These are phyloP conservation scores for Arthrobotrys conoides DNA, from an alignment of 2,329 filamentous ascomycete species.

Conservation along the genomic window DNA sequence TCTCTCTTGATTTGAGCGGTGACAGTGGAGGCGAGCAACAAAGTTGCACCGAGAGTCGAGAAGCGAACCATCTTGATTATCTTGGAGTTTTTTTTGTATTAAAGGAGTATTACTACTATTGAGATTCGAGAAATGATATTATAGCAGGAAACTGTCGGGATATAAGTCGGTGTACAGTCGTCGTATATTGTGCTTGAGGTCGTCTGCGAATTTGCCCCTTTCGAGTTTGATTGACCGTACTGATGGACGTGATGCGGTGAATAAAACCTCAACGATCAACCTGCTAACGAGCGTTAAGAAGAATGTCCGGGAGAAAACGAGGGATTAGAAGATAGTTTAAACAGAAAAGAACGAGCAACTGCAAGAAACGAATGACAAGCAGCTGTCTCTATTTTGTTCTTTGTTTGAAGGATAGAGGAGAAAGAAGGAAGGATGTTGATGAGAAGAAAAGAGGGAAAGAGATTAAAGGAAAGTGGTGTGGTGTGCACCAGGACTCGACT, in stretches of 20 bases:
- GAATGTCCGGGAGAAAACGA: conserved; percentile 34
- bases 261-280: conserved; percentile 42
- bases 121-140: neutral
- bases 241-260: neutral
- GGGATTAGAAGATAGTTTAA: conserved; percentile 41
- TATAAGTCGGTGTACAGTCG: too few relatives aligned
- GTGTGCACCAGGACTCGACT: conserved; percentile 34
- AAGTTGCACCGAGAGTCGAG: conserved; percentile 39
- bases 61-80: conserved; percentile 49
- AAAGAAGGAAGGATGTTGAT: conserved; percentile 12
- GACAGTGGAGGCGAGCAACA: conserved; percentile 42
- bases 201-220: conserved; percentile 41
- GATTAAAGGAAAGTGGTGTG: conserved; percentile 16
- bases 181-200: neutral
- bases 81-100: too few relatives aligned
- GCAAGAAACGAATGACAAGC: conserved; percentile 62
- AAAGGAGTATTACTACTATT: neutral
- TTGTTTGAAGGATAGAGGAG: conserved; percentile 5
- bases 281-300: conserved; percentile 54
- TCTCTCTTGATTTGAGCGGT: conserved; percentile 61
- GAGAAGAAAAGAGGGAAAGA: conserved; percentile 5
- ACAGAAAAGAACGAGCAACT: conserved; percentile 29
- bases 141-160: too few relatives aligned
- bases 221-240: conserved; percentile 1
- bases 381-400: conserved; percentile 22